phyloP scores from a whole-genome alignment of 352 stramenopile genomes.

The Peronospora destructor region DNA sequence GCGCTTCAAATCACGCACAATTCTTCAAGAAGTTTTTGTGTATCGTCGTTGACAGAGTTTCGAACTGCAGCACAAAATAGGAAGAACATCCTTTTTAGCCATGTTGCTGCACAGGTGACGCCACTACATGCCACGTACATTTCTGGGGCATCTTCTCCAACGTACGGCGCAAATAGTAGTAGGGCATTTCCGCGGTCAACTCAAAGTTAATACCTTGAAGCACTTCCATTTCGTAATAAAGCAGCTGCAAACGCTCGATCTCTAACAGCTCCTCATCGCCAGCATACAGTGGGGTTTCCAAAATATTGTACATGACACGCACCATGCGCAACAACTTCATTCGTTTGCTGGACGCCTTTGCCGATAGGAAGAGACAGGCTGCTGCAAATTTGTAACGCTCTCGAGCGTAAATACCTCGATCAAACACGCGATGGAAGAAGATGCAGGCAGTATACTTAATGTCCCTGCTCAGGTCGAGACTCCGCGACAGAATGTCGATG shows the following conservation, averaged over 20 bases:
- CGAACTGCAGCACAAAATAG: slow-evolving; percentile 31
- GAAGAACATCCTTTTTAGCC: slow-evolving; percentile 1
- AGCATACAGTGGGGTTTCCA: slow-evolving; percentile 58
- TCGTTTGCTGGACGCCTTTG: slow-evolving; percentile 78
- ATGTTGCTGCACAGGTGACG: background rate
- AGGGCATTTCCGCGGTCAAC: slow-evolving; percentile 71
- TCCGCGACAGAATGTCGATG: slow-evolving; percentile 70
- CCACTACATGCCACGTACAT: slow-evolving; percentile 28
- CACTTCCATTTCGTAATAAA: slow-evolving; percentile 83
- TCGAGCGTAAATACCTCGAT: slow-evolving; percentile 69
- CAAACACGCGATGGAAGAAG: slow-evolving; percentile 78
- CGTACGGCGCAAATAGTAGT: slow-evolving; percentile 54
- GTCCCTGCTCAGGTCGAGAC: slow-evolving; percentile 55
- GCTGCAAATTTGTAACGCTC: slow-evolving; percentile 80
- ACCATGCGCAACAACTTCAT: slow-evolving; percentile 86
- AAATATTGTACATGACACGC: slow-evolving; percentile 77
- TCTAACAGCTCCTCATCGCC: slow-evolving; percentile 83
- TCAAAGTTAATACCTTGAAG: slow-evolving; percentile 78
- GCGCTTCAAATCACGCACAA: slow-evolving; percentile 34
- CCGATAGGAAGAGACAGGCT: slow-evolving; percentile 72
- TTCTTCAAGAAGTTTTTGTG: slow-evolving; percentile 55
- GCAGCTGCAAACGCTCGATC: slow-evolving; percentile 74
- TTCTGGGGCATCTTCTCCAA: slow-evolving; percentile 71
- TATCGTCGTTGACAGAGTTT: slow-evolving; percentile 37
- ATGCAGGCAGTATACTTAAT: slow-evolving; percentile 66